Conservation (phyloP, 192 early-diverging fungal genomes). For the Geranomyces michiganensis region DNA sequence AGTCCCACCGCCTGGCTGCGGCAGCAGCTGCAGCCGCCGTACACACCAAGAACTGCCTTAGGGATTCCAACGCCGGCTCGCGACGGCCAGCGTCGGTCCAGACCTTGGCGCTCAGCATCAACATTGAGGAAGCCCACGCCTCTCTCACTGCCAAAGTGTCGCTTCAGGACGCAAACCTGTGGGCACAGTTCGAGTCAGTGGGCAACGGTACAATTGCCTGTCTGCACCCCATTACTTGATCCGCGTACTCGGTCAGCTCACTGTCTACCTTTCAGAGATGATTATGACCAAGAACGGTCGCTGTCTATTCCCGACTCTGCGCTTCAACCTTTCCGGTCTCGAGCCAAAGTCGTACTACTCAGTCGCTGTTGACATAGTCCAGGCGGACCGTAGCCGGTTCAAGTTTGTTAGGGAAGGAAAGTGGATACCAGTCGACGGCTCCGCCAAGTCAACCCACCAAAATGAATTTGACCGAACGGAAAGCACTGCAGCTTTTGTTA, state of each 20-base stretch:
- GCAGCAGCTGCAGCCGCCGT: too few relatives aligned
- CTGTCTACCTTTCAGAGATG: constrained; percentile 40
- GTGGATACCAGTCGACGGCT: constrained; percentile 36
- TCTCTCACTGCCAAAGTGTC: background rate
- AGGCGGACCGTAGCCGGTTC: constrained; percentile 31
- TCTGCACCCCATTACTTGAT: background rate
- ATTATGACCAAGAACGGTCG: constrained; percentile 65
- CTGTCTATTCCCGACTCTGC: constrained; percentile 58
- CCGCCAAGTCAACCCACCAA: background rate
- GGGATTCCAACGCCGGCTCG: too few relatives aligned
- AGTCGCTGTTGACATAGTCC: constrained; percentile 51
- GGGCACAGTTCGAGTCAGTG: constrained; percentile 33
- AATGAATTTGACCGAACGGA: background rate
- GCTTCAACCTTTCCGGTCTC: constrained; percentile 42
- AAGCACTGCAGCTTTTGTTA: background rate
- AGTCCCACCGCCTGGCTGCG: background rate
- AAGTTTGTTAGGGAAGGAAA: constrained; percentile 37
- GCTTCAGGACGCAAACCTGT: constrained; percentile 25
- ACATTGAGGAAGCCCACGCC: too few relatives aligned
- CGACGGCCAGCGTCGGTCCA: too few relatives aligned
- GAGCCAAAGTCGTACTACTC: constrained; percentile 47
- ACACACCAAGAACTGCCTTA: too few relatives aligned
- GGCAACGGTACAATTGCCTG: constrained; percentile 29
- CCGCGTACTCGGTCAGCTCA: background rate
- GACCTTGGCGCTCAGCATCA: too few relatives aligned